These are phyloP conservation scores for Punica granatum DNA, from an alignment of 345 rosid genomes.

Conservation along the genomic window DNA sequence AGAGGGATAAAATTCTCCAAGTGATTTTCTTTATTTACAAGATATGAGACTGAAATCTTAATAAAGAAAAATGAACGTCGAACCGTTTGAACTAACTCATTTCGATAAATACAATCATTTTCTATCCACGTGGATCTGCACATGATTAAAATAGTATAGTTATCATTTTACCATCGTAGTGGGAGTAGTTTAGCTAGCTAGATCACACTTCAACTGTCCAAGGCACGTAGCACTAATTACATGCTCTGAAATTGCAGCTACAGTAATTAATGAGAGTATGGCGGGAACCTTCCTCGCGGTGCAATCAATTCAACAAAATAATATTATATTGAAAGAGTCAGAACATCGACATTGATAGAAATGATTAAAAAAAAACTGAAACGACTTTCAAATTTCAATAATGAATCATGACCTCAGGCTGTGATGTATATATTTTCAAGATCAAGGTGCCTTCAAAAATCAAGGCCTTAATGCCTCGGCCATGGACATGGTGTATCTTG, in stretches of 20 bases:
- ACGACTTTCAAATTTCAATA: background rate
- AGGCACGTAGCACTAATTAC: background rate
- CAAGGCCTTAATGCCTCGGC: background rate
- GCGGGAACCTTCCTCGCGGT: background rate
- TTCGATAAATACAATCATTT: too few species aligned
- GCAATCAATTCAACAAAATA: background rate
- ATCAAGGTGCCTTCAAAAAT: background rate
- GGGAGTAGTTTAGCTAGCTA: too few species aligned
- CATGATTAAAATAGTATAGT: too few species aligned
- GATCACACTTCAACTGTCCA: background rate
- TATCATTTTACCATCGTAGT: too few species aligned
- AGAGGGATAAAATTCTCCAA: too few species aligned
- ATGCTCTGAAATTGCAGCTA: background rate
- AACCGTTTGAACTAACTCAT: too few species aligned
- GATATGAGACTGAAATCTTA: too few species aligned
- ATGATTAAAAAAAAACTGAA: background rate
- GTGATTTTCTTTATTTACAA: too few species aligned
- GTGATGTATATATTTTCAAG: background rate
- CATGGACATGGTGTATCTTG: background rate
- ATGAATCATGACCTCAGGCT: background rate
- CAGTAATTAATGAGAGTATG: background rate
- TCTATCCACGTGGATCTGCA: too few species aligned
- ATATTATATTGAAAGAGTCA: too few species aligned
- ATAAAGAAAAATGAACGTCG: too few species aligned
- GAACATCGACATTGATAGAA: too few species aligned